These are phyloP conservation scores for Calonectria pseudoreteaudii DNA, from an alignment of 2,329 filamentous ascomycete species.

Conservation along the genomic window DNA sequence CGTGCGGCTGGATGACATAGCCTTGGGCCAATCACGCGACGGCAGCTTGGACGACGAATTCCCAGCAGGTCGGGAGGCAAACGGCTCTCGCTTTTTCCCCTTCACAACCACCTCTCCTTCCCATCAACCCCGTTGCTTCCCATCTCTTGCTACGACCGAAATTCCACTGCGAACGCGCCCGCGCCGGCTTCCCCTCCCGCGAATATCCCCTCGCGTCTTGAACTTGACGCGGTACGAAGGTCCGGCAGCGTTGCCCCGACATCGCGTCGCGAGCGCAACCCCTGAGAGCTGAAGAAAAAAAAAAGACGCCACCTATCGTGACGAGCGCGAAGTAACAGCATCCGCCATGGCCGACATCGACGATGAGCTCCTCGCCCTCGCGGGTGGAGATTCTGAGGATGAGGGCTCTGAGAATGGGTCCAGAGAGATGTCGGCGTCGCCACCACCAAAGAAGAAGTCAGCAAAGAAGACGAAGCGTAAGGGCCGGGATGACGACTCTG, in stretches of 20 bases:
- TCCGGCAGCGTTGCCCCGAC: background rate
- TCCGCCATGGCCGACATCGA: slow-evolving; percentile 86
- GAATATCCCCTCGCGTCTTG: background rate
- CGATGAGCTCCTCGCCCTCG: slow-evolving; percentile 92
- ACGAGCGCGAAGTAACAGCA: slow-evolving; percentile 9
- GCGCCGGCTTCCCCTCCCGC: background rate
- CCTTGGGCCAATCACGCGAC: slow-evolving; percentile 39
- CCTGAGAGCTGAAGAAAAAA: slow-evolving; percentile 33
- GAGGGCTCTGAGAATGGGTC: slow-evolving; percentile 66
- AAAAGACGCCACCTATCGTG: slow-evolving; percentile 19
- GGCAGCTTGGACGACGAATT: slow-evolving; percentile 36
- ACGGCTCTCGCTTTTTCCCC: slow-evolving; percentile 30
- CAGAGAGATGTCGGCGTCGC: slow-evolving; percentile 67
- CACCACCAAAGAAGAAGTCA: slow-evolving; percentile 54
- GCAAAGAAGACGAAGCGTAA: slow-evolving; percentile 63
- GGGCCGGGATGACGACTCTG: slow-evolving; percentile 54
- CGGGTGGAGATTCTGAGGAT: slow-evolving; percentile 79
- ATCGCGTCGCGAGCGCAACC: slow-evolving; percentile 28
- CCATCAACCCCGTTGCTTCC: slow-evolving; percentile 31
- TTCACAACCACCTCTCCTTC: slow-evolving; percentile 24
- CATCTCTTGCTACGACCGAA: slow-evolving; percentile 19
- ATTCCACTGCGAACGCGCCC: slow-evolving; percentile 11
- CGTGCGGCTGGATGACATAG: slow-evolving; percentile 42
- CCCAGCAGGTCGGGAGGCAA: slow-evolving; percentile 35
- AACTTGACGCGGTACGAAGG: slow-evolving; percentile 12